Conservation (phyloP, 257 asterid species). For the Asclepias syriaca region DNA sequence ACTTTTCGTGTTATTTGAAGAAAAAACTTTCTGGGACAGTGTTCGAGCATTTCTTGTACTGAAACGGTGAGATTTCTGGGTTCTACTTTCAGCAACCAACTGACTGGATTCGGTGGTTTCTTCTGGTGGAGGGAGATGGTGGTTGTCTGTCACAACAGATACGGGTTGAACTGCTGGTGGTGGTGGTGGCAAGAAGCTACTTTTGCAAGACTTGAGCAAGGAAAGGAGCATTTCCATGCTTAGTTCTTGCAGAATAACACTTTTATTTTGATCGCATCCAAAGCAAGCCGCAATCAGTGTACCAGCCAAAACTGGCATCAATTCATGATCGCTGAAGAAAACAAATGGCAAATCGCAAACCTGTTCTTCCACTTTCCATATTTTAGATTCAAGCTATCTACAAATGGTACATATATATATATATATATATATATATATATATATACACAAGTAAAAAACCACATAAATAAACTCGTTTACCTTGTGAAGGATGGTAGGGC, state of each 20-base stretch:
- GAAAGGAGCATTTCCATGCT: slow-evolving; percentile 95
- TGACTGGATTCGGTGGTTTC: slow-evolving; percentile 42
- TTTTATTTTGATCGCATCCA: slow-evolving; percentile 90
- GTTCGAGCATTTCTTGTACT: slow-evolving; percentile 37
- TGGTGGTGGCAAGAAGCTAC: slow-evolving; percentile 3
- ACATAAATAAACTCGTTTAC: slow-evolving; percentile 28
- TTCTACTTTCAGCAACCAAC: slow-evolving; percentile 40
- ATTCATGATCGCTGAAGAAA: slow-evolving; percentile 89
- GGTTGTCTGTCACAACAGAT: slow-evolving; percentile 18
- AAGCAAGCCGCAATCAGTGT: slow-evolving; percentile 79
- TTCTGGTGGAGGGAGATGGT: slow-evolving; percentile 15
- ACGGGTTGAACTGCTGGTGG: slow-evolving; percentile 9
- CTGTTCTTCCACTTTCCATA: slow-evolving; percentile 31
- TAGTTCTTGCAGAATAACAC: slow-evolving; percentile 89
- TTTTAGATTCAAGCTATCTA: slow-evolving; percentile 23
- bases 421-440: background rate
- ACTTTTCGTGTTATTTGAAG: slow-evolving; percentile 27
- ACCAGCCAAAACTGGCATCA: slow-evolving; percentile 88
- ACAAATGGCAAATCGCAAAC: slow-evolving; percentile 91
- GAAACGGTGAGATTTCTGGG: slow-evolving; percentile 41
- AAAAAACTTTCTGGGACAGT: slow-evolving; percentile 35
- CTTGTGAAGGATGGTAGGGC: slow-evolving; percentile 99
- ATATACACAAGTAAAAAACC: too few species aligned
- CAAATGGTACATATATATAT: background rate
- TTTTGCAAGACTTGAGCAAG: slow-evolving; percentile 72